A percentile compares a stretch with the other conserved stretches of the same genome.
Evolutionary conservation across 495 filamentous ascomycete species (phyloP).

Genomic region (Elasticomyces elasticus): DNA sequence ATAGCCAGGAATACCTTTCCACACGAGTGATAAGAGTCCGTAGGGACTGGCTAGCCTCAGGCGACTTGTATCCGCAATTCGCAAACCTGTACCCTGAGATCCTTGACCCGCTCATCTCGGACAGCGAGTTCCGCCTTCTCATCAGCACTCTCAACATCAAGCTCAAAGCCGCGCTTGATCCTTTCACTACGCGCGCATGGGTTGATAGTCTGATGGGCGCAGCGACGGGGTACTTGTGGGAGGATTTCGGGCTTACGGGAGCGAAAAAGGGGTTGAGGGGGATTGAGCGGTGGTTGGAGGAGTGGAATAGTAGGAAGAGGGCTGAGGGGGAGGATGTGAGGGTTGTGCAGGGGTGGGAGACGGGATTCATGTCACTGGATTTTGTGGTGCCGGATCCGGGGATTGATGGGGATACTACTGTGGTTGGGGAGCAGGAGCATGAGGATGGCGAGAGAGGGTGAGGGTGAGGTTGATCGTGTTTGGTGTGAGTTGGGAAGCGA

Average conservation of each 20-base stretch:
- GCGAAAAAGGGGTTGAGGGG: slow-evolving; percentile 10
- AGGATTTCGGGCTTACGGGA: slow-evolving; percentile 59
- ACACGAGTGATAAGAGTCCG: slow-evolving; percentile 87
- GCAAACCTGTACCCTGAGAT: slow-evolving; percentile 94
- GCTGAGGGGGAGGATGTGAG: slow-evolving; percentile 16
- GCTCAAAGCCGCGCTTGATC: slow-evolving; percentile 18
- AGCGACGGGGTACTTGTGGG: slow-evolving; percentile 84
- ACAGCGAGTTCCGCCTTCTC: slow-evolving; percentile 43
- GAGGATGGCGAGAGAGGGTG: no score
- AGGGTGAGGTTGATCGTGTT: no score
- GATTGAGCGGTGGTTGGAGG: slow-evolving; percentile 16
- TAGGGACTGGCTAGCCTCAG: slow-evolving; percentile 80
- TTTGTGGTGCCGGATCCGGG: slow-evolving; percentile 27
- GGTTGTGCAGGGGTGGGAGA: slow-evolving; percentile 16
- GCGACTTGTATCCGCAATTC: slow-evolving; percentile 86
- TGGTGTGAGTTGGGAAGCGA: no score
- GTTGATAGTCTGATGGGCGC: slow-evolving; percentile 16
- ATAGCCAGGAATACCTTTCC: slow-evolving; percentile 57
- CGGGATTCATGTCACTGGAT: slow-evolving; percentile 22
- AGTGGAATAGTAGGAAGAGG: slow-evolving; percentile 16
- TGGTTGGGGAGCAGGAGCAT: not conserved
- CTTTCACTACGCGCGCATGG: slow-evolving; percentile 11
- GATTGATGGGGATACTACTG: slow-evolving; percentile 13
- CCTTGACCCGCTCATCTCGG: slow-evolving; percentile 67
- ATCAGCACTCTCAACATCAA: slow-evolving; percentile 16